Evolutionary conservation across 164 flowering plant species (phyloP), one percentile per base, ranked within the genome.

Genomic region (Santalum album): DNA sequence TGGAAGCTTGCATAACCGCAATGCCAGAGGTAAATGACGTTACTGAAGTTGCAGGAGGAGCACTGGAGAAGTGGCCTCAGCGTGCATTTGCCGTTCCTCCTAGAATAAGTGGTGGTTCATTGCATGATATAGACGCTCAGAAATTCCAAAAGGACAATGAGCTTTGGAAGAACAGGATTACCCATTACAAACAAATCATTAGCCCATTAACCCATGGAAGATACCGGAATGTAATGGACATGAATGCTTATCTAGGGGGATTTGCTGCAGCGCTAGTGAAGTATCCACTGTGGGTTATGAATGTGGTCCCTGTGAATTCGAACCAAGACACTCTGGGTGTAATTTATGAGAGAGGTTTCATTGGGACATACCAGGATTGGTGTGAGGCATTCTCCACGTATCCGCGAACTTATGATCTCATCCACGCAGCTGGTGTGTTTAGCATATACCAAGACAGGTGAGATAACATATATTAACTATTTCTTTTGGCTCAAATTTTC

Each of bases 331-430:
- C 96, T 44, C 75, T 94, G 0, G 99, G 97, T 10, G 75, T 72
- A 6, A 79, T 94, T 24, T 87, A 76, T 29, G 99, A 94, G 50
- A 75, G 99, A 0, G 99, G 96, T 7, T 69, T 94, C 65, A 87
- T 94, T 7, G 99, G 99, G 10, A 76, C 92, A 1, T 94, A 90
- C 69, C 86, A 83, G 19, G 96, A 94, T 46, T 94, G 97, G 99
- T 94, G 99, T 49, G 99, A 94, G 69, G 96, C 96, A 17, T 85
- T 94, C 71, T 94, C 96, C 6, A 90, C 99, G 0, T 94, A 94
- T 68, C 99, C 97, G 46, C 69, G 99, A 73, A 94, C 97, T 0
- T 94, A 90, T 51, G 99, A 94, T 72, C 84, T 94, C 57, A 90
- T 94, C 65, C 99, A 90, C 64, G 99, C 97, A 0, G 59, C 69